Evolutionary conservation across 495 filamentous ascomycete species (phyloP).

Genomic region (Amorphotheca resinae): DNA sequence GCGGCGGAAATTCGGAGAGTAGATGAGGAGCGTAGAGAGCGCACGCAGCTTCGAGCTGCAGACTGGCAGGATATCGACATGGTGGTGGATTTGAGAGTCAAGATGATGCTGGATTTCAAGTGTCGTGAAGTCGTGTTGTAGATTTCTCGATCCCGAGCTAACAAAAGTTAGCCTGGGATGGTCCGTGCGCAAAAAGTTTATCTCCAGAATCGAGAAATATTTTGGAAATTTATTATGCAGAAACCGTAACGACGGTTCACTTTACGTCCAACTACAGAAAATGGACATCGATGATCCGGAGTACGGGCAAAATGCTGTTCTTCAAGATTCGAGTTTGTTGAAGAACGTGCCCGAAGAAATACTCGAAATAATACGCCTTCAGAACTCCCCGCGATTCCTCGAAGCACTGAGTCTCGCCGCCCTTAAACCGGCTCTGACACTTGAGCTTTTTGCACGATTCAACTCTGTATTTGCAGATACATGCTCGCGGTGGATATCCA

Average conservation of each 20-base stretch:
- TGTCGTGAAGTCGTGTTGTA: not conserved
- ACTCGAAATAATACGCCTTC: conserved; percentile 47
- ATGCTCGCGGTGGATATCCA: conserved; percentile 57
- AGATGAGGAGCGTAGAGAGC: conserved; percentile 34
- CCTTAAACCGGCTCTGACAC: conserved; percentile 50
- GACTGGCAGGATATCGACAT: conserved; percentile 50
- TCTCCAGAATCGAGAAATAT: conserved; percentile 2
- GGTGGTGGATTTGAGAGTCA: conserved; percentile 16
- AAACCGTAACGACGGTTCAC: not conserved
- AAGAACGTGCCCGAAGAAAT: conserved; percentile 51
- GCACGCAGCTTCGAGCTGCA: conserved; percentile 46
- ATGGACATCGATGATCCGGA: conserved; percentile 28
- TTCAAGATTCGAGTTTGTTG: conserved; percentile 30
- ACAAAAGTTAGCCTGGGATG: not conserved
- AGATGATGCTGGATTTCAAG: not conserved
- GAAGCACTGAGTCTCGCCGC: conserved; percentile 55
- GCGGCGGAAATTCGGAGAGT: conserved; percentile 29
- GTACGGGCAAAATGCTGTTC: conserved; percentile 27
- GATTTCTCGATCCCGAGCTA: not conserved
- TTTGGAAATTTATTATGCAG: not conserved
- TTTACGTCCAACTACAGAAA: conserved; percentile 24
- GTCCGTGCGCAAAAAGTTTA: conserved; percentile 15
- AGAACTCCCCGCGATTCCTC: conserved; percentile 52
- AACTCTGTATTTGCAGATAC: conserved; percentile 64
- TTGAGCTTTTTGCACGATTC: conserved; percentile 56